A percentile compares a stretch with the other conserved stretches of the same genome.
phyloP scores from a whole-genome alignment of 2,329 filamentous ascomycete genomes.

The Aspergillus latus region DNA sequence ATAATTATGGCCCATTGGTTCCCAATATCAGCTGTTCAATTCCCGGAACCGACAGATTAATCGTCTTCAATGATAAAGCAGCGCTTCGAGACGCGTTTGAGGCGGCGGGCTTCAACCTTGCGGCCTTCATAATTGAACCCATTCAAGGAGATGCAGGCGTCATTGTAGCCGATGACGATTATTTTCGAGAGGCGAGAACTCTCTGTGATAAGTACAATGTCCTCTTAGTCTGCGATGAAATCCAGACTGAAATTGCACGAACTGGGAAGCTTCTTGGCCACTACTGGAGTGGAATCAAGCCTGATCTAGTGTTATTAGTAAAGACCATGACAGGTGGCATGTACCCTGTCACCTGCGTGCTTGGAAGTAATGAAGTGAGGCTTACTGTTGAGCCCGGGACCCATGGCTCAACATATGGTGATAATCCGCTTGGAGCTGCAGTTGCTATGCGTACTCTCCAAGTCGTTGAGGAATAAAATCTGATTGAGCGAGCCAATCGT shows the following conservation, averaged over 20 bases:
- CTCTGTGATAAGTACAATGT: constrained; percentile 96
- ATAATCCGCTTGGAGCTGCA: constrained; percentile 92
- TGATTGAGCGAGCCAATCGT: constrained; percentile 77
- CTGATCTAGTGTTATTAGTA: constrained; percentile 88
- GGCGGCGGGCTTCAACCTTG: constrained; percentile 77
- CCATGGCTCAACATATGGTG: constrained; percentile 97
- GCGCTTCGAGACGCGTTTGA: constrained; percentile 79
- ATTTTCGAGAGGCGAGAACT: constrained; percentile 74
- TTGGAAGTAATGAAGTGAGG: constrained; percentile 89
- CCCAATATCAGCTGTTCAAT: constrained; percentile 77
- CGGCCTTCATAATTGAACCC: constrained; percentile 91
- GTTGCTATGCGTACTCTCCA: constrained; percentile 94
- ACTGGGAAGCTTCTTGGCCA: constrained; percentile 93
- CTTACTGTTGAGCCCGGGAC: constrained; percentile 93
- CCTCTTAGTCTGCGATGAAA: constrained; percentile 95
- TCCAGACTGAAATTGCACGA: constrained; percentile 94
- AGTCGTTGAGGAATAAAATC: constrained; percentile 85
- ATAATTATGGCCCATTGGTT: constrained; percentile 95
- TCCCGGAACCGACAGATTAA: constrained; percentile 72
- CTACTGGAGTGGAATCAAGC: constrained; percentile 93
- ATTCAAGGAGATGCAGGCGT: constrained; percentile 98
- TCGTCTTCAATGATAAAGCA: constrained; percentile 81
- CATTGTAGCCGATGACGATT: constrained; percentile 87
- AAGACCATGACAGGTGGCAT: constrained; percentile 98
- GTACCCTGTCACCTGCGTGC: constrained; percentile 93